Conservation (phyloP, 2,329 filamentous ascomycete species). For the Metarhizium brunneum region DNA sequence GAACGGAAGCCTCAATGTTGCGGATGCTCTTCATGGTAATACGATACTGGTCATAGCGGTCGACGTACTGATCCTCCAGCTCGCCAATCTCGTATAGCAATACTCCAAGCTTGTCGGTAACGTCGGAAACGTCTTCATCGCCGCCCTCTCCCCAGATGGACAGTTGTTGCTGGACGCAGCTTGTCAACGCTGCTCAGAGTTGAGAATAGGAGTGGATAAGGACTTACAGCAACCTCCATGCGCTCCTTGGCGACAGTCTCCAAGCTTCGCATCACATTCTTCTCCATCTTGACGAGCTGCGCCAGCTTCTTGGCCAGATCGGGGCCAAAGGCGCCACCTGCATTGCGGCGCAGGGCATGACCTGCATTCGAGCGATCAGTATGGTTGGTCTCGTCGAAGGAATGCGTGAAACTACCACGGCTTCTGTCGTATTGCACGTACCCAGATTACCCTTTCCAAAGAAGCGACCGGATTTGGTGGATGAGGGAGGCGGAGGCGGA, state of each 20-base stretch:
- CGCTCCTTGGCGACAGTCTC: slow-evolving; percentile 90
- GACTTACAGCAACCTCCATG: slow-evolving; percentile 92
- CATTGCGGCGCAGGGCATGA: slow-evolving; percentile 62
- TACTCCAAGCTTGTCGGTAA: slow-evolving; percentile 97
- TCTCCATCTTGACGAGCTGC: slow-evolving; percentile 99
- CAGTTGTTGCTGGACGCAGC: slow-evolving; percentile 72
- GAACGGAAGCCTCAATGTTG: slow-evolving; percentile 97
- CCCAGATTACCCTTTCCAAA: slow-evolving; percentile 81
- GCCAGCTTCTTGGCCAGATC: slow-evolving; percentile 97
- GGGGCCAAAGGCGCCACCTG: slow-evolving; percentile 67
- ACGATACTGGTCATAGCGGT: slow-evolving; percentile 98
- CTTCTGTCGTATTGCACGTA: slow-evolving; percentile 39
- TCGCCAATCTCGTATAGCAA: slow-evolving; percentile 98
- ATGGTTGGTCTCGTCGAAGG: neutral
- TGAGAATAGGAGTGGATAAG: neutral
- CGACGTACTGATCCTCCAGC: slow-evolving; percentile 95
- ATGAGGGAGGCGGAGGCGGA: slow-evolving; percentile 82
- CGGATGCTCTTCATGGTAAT: slow-evolving; percentile 99
- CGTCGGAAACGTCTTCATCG: slow-evolving; percentile 96
- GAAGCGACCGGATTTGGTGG: slow-evolving; percentile 82
- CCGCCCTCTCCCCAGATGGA: slow-evolving; percentile 94
- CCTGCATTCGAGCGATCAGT: slow-evolving; percentile 24
- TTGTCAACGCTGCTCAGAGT: neutral
- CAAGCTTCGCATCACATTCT: slow-evolving; percentile 99
- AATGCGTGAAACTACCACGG: neutral